Evolutionary conservation across 2,329 filamentous ascomycete genomes (phyloP), one percentile per base, ranked within the genome.

Genomic region (Myriosclerotinia duriaeana): DNA sequence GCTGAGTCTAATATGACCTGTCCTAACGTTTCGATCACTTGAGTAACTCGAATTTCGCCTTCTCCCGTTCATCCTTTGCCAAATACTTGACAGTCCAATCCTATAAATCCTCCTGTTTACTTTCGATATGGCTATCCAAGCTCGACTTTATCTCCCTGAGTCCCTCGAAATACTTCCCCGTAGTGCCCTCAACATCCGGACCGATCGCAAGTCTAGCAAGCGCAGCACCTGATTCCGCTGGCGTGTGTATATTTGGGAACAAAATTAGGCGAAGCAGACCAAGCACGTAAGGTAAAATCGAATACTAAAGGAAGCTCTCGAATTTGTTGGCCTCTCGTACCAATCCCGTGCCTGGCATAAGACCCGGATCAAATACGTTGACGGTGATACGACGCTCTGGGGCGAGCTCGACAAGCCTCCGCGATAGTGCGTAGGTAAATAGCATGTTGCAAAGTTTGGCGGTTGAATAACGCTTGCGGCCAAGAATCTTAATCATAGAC

Each of bases 81-180:
- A 78, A 64, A 67, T 70, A 73, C 40, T 76, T 74, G 17, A 82
- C 72, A 12, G 81, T 84, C 82, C 81, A 84, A 34, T 73, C 64
- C 80, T 80, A 83, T 42, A 83, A 68, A 69, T 83, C 80, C 20
- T 84, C 79, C 72, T 84, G 82, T 71, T 82, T 81, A 34, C 64
- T 69, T 72, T 77, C 74, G 59, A 79, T 76, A 67, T 81, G 79
- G 69, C 80, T 84, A 52, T 76, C 78, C 26, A 73, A 72, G 69
- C 81, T 82, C 11, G 77, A 79, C 67, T 73, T 71, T 20, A 80
- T 80, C 68, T 77, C 70, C 69, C 76, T 78, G 53, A 60, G 69
- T 0, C 77, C 79, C 70, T 84, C 79, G 73, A 77, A 83, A 71
- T 84, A 84, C 53, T 73, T 74, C 0, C 78, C 81, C 64, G 73